Conservation (phyloP, 1,284 basidiomycete genomes). For the Cryptococcus sp. region DNA sequence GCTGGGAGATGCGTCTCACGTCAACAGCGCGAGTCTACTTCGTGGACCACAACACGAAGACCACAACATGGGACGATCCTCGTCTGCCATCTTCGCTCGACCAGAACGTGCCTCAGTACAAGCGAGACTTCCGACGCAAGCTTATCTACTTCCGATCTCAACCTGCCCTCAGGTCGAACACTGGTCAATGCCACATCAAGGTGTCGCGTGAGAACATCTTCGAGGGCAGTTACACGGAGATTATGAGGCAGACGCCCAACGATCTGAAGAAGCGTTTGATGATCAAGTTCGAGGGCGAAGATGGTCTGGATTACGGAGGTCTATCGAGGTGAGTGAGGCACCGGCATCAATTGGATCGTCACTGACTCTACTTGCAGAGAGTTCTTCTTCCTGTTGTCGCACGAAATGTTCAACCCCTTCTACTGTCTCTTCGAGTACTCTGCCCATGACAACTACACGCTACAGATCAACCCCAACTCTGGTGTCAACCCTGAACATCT, state of each 20-base stretch:
- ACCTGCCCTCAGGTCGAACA: slow-evolving; percentile 83
- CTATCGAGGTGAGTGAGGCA: slow-evolving; percentile 71
- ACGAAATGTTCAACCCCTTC: slow-evolving; percentile 99
- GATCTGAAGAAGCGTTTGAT: slow-evolving; percentile 96
- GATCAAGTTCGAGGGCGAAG: slow-evolving; percentile 99
- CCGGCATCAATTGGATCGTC: background rate
- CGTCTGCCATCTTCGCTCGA: slow-evolving; percentile 69
- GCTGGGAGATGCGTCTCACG: slow-evolving; percentile 96
- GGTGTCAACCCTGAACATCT: slow-evolving; percentile 98
- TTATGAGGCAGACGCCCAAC: slow-evolving; percentile 87
- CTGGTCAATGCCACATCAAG: slow-evolving; percentile 96
- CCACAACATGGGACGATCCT: slow-evolving; percentile 95
- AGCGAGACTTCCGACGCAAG: slow-evolving; percentile 97
- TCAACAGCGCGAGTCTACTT: slow-evolving; percentile 92
- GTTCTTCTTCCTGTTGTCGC: slow-evolving; percentile 99
- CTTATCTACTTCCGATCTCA: slow-evolving; percentile 99
- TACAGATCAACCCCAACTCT: slow-evolving; percentile 96
- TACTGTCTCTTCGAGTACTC: slow-evolving; percentile 99
- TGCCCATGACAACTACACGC: slow-evolving; percentile 97
- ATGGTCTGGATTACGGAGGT: slow-evolving; percentile 97
- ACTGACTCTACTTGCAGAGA: slow-evolving; percentile 62
- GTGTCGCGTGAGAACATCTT: slow-evolving; percentile 89
- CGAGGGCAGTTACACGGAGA: slow-evolving; percentile 93
- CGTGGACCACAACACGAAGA: slow-evolving; percentile 90
- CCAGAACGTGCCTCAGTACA: slow-evolving; percentile 97